Percentiles rank a stretch among this genome's conserved stretches.
These are phyloP conservation scores for Penicillium salamii DNA, from an alignment of 495 filamentous ascomycete species.

Conservation along the genomic window DNA sequence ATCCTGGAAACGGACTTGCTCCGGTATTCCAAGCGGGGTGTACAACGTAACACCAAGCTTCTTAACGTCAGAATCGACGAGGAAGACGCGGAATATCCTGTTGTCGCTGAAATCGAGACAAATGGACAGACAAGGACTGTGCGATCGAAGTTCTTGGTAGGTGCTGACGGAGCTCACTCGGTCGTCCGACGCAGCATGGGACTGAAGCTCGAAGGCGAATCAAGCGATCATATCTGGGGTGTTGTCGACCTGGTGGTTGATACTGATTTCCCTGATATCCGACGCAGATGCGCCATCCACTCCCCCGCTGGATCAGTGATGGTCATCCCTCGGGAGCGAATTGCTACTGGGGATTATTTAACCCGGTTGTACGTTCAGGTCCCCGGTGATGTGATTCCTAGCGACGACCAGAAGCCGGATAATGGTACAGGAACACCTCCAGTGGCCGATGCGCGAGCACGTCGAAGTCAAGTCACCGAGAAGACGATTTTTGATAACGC, in stretches of 20 bases:
- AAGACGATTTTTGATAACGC: conserved; percentile 31
- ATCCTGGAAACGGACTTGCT: conserved; percentile 25
- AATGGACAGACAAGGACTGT: conserved; percentile 1
- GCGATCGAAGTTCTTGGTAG: conserved; percentile 26
- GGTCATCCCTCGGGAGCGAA: conserved; percentile 32
- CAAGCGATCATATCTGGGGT: conserved; percentile 34
- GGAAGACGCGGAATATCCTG: not conserved
- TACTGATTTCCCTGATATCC: conserved; percentile 39
- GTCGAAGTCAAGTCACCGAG: conserved; percentile 25
- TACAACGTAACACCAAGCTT: conserved; percentile 6
- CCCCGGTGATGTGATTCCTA: conserved; percentile 10
- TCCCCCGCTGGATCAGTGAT: conserved; percentile 25
- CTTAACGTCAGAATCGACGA: conserved; percentile 7
- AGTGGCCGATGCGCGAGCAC: conserved; percentile 16
- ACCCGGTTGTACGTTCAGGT: conserved; percentile 58
- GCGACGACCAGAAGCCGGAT: not conserved
- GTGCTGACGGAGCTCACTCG: conserved; percentile 33
- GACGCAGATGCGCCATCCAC: conserved; percentile 31
- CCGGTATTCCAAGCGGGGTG: conserved; percentile 13
- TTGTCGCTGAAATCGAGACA: not conserved
- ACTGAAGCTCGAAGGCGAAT: conserved; percentile 44
- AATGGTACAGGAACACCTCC: conserved; percentile 7
- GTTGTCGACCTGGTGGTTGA: conserved; percentile 36
- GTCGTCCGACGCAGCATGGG: conserved; percentile 31
- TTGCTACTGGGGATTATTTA: conserved; percentile 43